Conservation (phyloP, 306 rosid species). For the Hylodesmum podocarpum region DNA sequence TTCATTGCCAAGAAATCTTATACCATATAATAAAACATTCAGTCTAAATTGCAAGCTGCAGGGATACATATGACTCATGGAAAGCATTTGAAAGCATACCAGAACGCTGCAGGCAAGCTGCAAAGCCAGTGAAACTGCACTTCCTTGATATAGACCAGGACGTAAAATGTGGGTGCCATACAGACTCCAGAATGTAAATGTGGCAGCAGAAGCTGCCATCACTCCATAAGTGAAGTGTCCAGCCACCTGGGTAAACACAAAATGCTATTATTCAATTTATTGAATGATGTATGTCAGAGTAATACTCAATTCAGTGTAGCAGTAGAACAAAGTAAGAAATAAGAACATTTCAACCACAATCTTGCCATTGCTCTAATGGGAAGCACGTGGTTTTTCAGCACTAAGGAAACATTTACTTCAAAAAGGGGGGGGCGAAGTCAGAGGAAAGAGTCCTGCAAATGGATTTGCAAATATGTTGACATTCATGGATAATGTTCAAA, state of each 20-base stretch:
- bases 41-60: conserved; percentile 20
- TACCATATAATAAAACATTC: not conserved
- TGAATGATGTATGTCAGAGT: conserved; percentile 2
- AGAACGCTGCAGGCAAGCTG: conserved; percentile 98
- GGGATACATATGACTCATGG: not conserved
- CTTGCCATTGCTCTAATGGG: not conserved
- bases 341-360: not conserved
- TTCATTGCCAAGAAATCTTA: not conserved
- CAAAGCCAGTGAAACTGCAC: conserved; percentile 82
- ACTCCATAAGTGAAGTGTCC: conserved; percentile 98
- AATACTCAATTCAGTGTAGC: not conserved
- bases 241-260: conserved; percentile 67
- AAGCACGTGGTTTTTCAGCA: not conserved
- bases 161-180: conserved; percentile 72
- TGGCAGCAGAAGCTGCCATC: conserved; percentile 83
- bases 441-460: not conserved
- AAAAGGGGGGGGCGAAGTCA: not conserved
- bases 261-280: conserved; percentile 1
- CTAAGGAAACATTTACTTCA: not conserved
- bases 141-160: conserved; percentile 66
- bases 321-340: not conserved
- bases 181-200: conserved; percentile 83
- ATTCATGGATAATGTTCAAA: not conserved
- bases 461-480: not conserved
- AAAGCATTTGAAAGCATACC: conserved; percentile 53